phyloP scores from a whole-genome alignment of 2,329 filamentous ascomycete genomes.

The Curvularia lunata region DNA sequence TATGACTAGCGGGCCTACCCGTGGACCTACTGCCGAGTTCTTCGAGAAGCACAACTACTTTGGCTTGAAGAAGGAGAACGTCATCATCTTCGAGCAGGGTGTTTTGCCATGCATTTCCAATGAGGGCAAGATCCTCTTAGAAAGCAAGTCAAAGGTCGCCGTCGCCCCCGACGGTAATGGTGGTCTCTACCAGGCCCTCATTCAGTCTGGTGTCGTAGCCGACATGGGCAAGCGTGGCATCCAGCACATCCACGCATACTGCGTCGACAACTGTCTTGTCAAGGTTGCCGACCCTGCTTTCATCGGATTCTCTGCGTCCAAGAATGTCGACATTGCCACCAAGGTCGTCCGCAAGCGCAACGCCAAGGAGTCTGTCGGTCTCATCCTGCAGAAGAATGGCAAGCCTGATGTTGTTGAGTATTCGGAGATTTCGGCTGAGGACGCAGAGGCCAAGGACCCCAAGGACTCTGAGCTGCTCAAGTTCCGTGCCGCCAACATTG shows the following conservation, averaged over 20 bases:
- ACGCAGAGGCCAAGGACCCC: conserved; percentile 86
- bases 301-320: conserved; percentile 87
- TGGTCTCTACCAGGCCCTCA: conserved; percentile 90
- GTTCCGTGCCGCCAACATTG: conserved; percentile 98
- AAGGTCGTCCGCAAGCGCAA: conserved; percentile 99
- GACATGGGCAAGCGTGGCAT: conserved; percentile 91
- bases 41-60: conserved; percentile 92
- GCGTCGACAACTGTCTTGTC: conserved; percentile 98
- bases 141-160: conserved; percentile 86
- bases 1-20: conserved; percentile 97
- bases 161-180: conserved; percentile 98
- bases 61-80: conserved; percentile 82
- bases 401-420: conserved; percentile 98
- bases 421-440: conserved; percentile 89
- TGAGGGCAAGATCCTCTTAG: conserved; percentile 94
- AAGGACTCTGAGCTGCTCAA: conserved; percentile 83
- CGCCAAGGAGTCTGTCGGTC: conserved; percentile 91
- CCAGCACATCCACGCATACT: conserved; percentile 96
- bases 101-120: conserved; percentile 96
- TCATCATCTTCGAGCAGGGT: conserved; percentile 94
- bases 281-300: conserved; percentile 97
- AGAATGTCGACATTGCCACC: conserved; percentile 92
- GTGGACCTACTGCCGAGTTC: conserved; percentile 89
- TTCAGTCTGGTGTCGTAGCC: conserved; percentile 77
- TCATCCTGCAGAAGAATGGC: conserved; percentile 94